phyloP scores from a whole-genome alignment of 345 rosid genomes.

The Odontarrhena argentea region DNA sequence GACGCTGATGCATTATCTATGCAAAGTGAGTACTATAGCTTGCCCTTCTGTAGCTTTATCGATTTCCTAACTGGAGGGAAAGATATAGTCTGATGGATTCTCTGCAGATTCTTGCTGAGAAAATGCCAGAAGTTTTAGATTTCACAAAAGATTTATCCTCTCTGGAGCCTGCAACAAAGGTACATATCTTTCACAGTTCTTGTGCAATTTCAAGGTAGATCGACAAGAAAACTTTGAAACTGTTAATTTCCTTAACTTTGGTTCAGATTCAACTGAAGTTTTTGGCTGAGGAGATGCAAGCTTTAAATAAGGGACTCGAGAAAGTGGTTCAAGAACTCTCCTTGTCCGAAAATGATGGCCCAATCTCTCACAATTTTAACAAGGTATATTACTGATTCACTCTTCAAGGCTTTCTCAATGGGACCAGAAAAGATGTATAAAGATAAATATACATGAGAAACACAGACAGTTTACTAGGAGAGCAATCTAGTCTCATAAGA shows the following conservation, averaged over 20 bases:
- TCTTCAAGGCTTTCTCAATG: conserved; percentile 7
- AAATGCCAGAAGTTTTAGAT: conserved; percentile 82
- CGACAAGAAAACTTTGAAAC: not conserved
- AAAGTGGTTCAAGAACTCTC: conserved; percentile 86
- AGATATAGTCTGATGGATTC: conserved; percentile 30
- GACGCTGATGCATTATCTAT: conserved; percentile 97
- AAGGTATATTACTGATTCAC: conserved; percentile 48
- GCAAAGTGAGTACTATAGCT: conserved; percentile 62
- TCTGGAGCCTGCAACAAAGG: conserved; percentile 83
- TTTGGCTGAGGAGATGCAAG: conserved; percentile 99
- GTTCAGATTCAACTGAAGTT: conserved; percentile 84
- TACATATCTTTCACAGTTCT: conserved; percentile 31
- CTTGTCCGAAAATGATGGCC: conserved; percentile 83
- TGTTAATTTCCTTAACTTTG: conserved; percentile 25
- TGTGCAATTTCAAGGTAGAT: not conserved
- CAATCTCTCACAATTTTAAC: conserved; percentile 65
- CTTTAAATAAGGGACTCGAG: conserved; percentile 92
- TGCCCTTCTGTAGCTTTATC: conserved; percentile 9
- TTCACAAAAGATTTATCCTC: conserved; percentile 66
- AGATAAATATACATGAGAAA: conserved; percentile 3
- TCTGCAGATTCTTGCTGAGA: conserved; percentile 79
- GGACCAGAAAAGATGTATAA: not conserved
- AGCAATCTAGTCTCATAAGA: conserved; percentile 9
- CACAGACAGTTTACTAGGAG: not conserved
- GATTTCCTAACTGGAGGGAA: conserved; percentile 14